Conservation (phyloP, 805 yeast genomes). For the Yueomyces sp. region DNA sequence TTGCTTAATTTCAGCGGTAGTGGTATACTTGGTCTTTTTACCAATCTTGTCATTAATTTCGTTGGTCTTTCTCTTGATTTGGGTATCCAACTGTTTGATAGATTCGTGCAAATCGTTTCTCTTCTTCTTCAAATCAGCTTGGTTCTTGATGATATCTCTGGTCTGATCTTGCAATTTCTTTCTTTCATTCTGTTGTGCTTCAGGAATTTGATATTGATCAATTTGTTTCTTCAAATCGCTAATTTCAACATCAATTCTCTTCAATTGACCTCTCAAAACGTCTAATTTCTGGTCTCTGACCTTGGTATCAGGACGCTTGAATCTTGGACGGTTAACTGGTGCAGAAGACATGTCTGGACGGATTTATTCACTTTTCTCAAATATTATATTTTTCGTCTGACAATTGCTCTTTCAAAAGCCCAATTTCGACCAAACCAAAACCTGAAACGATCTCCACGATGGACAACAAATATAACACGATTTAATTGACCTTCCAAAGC, state of each 20-base stretch:
- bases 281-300: conserved; percentile 47
- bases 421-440: too few relatives aligned
- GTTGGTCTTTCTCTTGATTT: conserved; percentile 57
- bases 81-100: conserved; percentile 55
- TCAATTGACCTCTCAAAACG: conserved; percentile 45
- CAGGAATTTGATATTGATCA: conserved; percentile 33
- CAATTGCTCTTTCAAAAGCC: too few relatives aligned
- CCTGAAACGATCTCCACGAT: too few relatives aligned
- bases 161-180: conserved; percentile 40
- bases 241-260: conserved; percentile 44
- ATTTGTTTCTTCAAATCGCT: conserved; percentile 41
- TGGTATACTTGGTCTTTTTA: conserved; percentile 50
- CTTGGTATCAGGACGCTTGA: conserved; percentile 64
- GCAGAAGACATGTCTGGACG: not conserved
- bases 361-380: too few relatives aligned
- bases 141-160: conserved; percentile 32
- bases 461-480: too few relatives aligned
- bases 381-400: too few relatives aligned
- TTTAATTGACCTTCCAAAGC: too few relatives aligned
- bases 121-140: conserved; percentile 33
- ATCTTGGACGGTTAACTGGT: conserved; percentile 7
- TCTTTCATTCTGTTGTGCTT: conserved; percentile 36
- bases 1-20: conserved; percentile 53
- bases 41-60: conserved; percentile 41
- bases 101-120: conserved; percentile 42